Evolutionary conservation across 1,284 basidiomycete species (phyloP).

Genomic region (Polyporus tsugae): DNA sequence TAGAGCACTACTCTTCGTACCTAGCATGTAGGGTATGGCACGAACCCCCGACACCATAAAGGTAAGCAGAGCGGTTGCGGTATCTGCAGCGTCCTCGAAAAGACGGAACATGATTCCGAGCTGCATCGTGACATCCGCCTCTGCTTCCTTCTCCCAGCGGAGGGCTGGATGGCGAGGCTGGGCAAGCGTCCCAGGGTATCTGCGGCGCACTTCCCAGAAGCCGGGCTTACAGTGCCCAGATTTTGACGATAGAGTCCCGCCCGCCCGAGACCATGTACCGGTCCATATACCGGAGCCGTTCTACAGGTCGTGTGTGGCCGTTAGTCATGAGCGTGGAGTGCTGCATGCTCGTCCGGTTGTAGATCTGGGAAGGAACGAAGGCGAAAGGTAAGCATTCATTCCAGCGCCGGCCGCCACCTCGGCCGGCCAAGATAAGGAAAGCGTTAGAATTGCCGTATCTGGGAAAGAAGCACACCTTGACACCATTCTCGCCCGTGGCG

Average conservation of each 20-base stretch:
- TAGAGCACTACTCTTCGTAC: constrained; percentile 8
- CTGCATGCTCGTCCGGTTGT: constrained; percentile 95
- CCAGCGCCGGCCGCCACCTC: constrained; percentile 16
- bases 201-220: constrained; percentile 3
- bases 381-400: constrained; percentile 15
- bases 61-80: constrained; percentile 7
- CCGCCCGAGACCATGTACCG: constrained; percentile 93
- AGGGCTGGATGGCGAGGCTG: neutral
- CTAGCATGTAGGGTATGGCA: constrained; percentile 7
- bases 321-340: constrained; percentile 87
- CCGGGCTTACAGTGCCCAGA: constrained; percentile 88
- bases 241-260: constrained; percentile 88
- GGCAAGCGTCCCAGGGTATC: neutral
- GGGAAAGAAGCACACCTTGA: constrained; percentile 69
- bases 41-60: constrained; percentile 7
- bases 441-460: neutral
- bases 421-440: neutral
- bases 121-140: neutral
- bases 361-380: constrained; percentile 65
- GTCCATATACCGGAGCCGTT: constrained; percentile 95
- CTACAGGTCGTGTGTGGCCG: constrained; percentile 92
- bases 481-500: constrained; percentile 92
- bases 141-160: constrained; percentile 5
- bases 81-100: no score
- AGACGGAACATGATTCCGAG: neutral